A percentile compares a stretch with the other conserved stretches of the same genome.
phyloP scores from a whole-genome alignment of 2,329 filamentous ascomycete genomes.

The Phialocephala sp. region DNA sequence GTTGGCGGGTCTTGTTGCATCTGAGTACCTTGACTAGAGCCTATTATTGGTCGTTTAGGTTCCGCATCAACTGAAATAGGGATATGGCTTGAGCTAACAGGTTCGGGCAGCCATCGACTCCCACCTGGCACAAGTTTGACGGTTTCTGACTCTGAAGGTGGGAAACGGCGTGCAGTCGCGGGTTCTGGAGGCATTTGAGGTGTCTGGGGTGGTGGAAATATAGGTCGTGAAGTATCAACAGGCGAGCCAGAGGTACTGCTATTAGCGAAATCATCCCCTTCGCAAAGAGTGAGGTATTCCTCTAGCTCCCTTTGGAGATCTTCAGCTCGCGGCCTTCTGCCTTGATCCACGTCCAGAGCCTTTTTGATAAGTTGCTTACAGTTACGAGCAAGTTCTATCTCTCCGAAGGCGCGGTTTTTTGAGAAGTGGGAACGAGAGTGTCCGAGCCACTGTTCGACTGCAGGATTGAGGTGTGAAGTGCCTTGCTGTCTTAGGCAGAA shows the following conservation, averaged over 20 bases:
- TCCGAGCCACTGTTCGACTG: slow-evolving; percentile 5
- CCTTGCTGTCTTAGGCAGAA: slow-evolving; percentile 6
- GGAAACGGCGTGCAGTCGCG: too few species aligned
- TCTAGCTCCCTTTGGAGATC: neutral
- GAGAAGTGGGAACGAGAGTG: neutral
- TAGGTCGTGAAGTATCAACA: neutral
- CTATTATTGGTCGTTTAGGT: neutral
- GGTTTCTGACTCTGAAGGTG: neutral
- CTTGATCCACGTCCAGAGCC: neutral
- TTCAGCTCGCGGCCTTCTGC: slow-evolving; percentile 8
- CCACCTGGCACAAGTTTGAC: neutral
- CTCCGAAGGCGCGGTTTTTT: neutral
- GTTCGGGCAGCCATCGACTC: neutral
- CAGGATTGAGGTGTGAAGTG: neutral
- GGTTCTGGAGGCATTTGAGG: too few species aligned
- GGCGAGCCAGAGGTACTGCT: neutral
- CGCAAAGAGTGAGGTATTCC: neutral
- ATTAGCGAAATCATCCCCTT: neutral
- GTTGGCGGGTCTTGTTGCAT: neutral
- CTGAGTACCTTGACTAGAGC: too few species aligned
- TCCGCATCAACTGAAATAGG: neutral
- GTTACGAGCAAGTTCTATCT: neutral
- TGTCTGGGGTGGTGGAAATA: too few species aligned
- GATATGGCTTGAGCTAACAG: neutral
- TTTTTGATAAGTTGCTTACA: slow-evolving; percentile 16